Evolutionary conservation across 176 grass and related monocot genomes (phyloP), one percentile per base, ranked within the genome.

Genomic region (Aegilops umbellulata): DNA sequence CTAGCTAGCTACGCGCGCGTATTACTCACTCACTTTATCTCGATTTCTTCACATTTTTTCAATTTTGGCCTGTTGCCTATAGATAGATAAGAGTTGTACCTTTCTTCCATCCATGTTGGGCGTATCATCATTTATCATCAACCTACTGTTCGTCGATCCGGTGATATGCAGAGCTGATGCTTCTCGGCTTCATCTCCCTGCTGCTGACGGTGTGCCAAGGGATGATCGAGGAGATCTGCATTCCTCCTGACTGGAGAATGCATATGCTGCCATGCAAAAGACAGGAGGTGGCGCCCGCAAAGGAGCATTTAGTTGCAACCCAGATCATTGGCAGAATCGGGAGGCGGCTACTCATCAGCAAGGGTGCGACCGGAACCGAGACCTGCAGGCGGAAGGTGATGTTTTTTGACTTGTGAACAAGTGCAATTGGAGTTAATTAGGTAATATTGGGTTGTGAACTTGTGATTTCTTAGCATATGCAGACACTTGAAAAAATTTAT

Each of bases 121-220:
- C 15, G 46, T 49, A 14, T 49, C 42, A 44, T 44, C 42, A 44
- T 44, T 44, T 44, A 44, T 49, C 12, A 49, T 49, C 46, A 49
- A 49, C 46, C 8, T 39, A 39, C 36, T 49, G 36, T 87, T 63
- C 13, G 44, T 80, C 83, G 65, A 20, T 39, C 34, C 35, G 62
- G 2, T 23, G 27, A 14, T 63, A 29, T 88, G 84, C 88, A 95
- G 95, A 97, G 77, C 74, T 97, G 87, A 93, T 97, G 95, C 86
- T 94, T 74, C 88, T 93, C 41, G 95, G 95, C 29, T 97, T 97
- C 85, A 89, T 97, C 70, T 94, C 95, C 57, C 83, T 97, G 41
- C 82, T 97, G 76, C 81, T 97, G 17, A 97, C 92, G 72, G 92
- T 95, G 77, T 90, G 88, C 79, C 92, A 97, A 77, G 87, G 85